Evolutionary conservation across 2,329 filamentous ascomycete genomes (phyloP), one percentile per base, ranked within the genome.

Genomic region (Cladosporium sp.): DNA sequence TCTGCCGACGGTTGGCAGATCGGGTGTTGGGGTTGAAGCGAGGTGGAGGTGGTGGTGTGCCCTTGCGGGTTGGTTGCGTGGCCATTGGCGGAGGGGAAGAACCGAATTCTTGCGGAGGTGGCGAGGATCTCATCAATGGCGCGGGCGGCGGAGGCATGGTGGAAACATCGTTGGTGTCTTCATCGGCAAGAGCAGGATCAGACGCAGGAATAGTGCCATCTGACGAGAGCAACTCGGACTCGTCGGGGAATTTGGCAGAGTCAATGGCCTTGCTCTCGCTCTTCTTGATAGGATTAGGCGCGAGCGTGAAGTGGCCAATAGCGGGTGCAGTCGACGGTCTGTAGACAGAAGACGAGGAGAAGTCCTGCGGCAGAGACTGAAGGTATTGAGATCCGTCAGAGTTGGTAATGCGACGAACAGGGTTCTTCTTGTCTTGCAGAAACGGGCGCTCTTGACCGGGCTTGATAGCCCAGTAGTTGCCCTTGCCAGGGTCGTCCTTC

Each of bases 401-500:
- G 73, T 79, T 58, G 71, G 78, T 54, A 71, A 77, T 49, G 71
- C 74, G 50, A 73, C 85, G 78, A 17, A 76, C 70, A 5, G 84
- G 79, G 43, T 64, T 64, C 55, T 67, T 67, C 76, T 92, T 96
- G 65, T 95, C 88, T 70, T 92, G 93, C 70, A 95, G 79, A 68
- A 96, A 97, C 58, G 89, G 84, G 54, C 83, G 80, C 73, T 97
- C 93, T 73, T 88, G 89, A 15, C 92, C 92, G n/a, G 84, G 79
- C 63, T 91, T 84, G 62, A 99, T 96, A 38, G 84, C 83, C 93
- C 93, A 97, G 73, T 97, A 97, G 70, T 96, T 92, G 38, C 93
- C 93, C 71, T 97, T 97, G 61, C 93, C 93, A 3, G 92, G 91
- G 63, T 97, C 93, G 65, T 96, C 91, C 76, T 97, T 97, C 51